Conservation (phyloP, 2,329 filamentous ascomycete genomes). For the Cytospora mali region DNA sequence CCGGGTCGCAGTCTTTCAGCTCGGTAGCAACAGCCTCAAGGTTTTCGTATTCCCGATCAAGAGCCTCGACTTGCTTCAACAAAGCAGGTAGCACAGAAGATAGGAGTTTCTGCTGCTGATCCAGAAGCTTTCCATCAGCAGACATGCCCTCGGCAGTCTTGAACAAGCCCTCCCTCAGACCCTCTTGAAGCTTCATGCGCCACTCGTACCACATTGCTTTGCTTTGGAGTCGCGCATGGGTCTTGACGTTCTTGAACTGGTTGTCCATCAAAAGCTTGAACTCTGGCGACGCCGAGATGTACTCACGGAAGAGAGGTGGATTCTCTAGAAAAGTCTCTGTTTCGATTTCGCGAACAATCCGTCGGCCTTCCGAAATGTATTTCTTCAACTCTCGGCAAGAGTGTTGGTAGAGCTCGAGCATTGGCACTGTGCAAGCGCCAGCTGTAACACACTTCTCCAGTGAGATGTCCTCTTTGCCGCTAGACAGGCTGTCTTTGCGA, state of each 20-base stretch:
- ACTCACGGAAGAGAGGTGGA: conserved; percentile 88
- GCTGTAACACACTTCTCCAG: conserved; percentile 83
- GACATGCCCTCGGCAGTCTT: conserved; percentile 78
- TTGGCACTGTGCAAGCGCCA: conserved; percentile 86
- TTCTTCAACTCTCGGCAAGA: conserved; percentile 94
- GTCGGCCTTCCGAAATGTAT: conserved; percentile 90
- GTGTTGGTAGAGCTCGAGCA: conserved; percentile 93
- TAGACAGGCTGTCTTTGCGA: conserved; percentile 45
- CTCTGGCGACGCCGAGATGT: conserved; percentile 80
- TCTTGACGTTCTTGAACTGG: conserved; percentile 97
- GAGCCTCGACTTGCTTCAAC: conserved; percentile 58
- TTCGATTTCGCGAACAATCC: conserved; percentile 89
- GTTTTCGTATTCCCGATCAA: conserved; percentile 66
- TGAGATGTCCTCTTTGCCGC: conserved; percentile 54
- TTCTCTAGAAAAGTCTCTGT: conserved; percentile 87
- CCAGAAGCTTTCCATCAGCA: conserved; percentile 67
- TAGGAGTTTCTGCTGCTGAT: conserved; percentile 69
- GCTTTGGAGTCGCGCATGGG: conserved; percentile 83
- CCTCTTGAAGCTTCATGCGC: conserved; percentile 84
- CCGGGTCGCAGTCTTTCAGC: conserved; percentile 77
- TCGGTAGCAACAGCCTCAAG: conserved; percentile 74
- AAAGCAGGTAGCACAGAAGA: conserved; percentile 68
- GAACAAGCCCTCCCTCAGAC: conserved; percentile 78
- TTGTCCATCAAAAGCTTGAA: conserved; percentile 89
- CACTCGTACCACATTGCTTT: conserved; percentile 99